Percentiles rank a stretch among this genome's conserved stretches.
Conservation (phyloP, 768 basidiomycete species). For the Auricularia cornea region DNA sequence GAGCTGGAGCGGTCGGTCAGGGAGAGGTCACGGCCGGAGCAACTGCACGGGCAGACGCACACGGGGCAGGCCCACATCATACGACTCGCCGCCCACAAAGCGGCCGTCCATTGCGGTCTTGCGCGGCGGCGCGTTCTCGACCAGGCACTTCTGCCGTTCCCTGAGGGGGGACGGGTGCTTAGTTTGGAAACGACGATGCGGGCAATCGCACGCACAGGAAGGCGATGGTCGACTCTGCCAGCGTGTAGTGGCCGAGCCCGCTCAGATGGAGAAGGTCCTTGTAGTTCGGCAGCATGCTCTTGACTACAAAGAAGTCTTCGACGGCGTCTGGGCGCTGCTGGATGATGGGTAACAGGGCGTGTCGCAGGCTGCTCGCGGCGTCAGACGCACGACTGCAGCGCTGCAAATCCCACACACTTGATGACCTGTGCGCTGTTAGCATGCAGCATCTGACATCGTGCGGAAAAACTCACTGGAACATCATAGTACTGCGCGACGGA, state of each 20-base stretch:
- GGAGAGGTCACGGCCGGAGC: not conserved
- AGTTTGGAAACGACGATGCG: not conserved
- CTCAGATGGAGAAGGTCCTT: slow-evolving; percentile 1
- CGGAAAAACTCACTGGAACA: too few relatives aligned
- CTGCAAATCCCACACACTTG: too few relatives aligned
- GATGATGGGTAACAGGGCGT: too few relatives aligned
- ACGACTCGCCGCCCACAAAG: not conserved
- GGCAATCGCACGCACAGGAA: not conserved
- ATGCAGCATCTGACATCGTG: too few relatives aligned
- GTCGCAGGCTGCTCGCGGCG: too few relatives aligned
- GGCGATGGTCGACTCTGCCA: slow-evolving; percentile 1
- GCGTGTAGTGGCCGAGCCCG: not conserved
- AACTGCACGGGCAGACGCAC: not conserved
- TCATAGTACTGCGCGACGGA: too few relatives aligned
- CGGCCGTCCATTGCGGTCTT: not conserved
- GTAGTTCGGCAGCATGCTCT: not conserved
- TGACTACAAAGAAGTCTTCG: not conserved
- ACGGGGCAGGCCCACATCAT: not conserved
- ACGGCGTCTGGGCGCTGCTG: too few relatives aligned
- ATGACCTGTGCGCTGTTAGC: too few relatives aligned
- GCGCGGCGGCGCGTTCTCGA: not conserved
- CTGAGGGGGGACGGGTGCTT: not conserved
- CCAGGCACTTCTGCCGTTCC: not conserved
- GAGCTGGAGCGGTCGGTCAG: not conserved
- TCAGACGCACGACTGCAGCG: too few relatives aligned